Percentiles rank a stretch among this genome's conserved stretches.
Evolutionary conservation across 768 basidiomycete genomes (phyloP).

Genomic region (Chalciporus chontae): DNA sequence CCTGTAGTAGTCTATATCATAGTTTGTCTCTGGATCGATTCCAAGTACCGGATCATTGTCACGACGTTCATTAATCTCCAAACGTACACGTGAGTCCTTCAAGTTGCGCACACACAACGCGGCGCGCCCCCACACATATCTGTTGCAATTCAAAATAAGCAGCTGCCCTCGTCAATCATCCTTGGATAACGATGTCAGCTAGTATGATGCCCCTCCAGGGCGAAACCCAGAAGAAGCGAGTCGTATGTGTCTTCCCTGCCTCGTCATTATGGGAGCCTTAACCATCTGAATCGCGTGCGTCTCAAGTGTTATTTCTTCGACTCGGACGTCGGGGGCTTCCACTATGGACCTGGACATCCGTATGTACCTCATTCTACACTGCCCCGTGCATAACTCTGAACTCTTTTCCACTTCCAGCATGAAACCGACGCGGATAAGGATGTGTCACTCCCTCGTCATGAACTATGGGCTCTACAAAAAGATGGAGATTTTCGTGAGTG

Average conservation of each 20-base stretch:
- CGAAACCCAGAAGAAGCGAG: constrained; percentile 78
- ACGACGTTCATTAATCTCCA: background rate
- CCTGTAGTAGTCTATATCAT: constrained; percentile 2
- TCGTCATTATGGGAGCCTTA: constrained; percentile 4
- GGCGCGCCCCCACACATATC: background rate
- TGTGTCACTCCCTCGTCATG: constrained; percentile 99
- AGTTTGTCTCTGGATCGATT: background rate
- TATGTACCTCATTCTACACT: constrained; percentile 34
- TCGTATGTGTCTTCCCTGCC: constrained; percentile 51
- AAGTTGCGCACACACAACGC: background rate
- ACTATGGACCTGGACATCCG: constrained; percentile 98
- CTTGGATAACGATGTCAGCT: constrained; percentile 29
- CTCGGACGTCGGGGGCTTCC: constrained; percentile 98
- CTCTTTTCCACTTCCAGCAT: constrained; percentile 49
- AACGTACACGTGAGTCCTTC: constrained; percentile 21
- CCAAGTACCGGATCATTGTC: background rate
- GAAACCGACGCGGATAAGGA: constrained; percentile 97
- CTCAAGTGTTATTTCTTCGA: constrained; percentile 97
- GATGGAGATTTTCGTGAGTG: constrained; percentile 98
- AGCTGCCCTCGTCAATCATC: constrained; percentile 1
- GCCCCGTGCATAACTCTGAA: background rate
- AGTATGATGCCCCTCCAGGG: constrained; percentile 63
- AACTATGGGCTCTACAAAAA: constrained; percentile 99
- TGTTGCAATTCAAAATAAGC: background rate
- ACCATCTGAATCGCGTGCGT: constrained; percentile 4